Base-by-base conservation (phyloP, 2,329 filamentous ascomycete genomes). In the Rhinocladiella similis region DNA sequence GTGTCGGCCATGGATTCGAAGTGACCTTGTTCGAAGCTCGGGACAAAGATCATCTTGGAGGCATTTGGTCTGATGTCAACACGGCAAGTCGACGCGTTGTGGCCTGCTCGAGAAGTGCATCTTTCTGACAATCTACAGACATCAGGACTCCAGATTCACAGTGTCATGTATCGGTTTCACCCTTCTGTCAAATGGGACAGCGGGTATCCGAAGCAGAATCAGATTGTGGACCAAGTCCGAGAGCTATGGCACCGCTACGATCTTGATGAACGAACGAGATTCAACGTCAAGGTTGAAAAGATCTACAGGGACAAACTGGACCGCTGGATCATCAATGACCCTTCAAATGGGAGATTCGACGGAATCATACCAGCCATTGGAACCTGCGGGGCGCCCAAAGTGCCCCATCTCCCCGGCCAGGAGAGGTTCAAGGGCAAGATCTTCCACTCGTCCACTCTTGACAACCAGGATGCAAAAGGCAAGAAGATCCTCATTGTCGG, bases 131-230 rank as follows among this genome's bases (percentile, higher is more conserved):
- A 33, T 12, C 10, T 33, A 33, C 29, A 33, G 29, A 92, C 89
- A 0, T 92, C 89, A 0, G 84, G 88, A 14, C 80, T 95, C 0
- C 90, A 94, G 67, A 92, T 95, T 19, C 89, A 95, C 70, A 90
- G 86, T 18, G 71, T 92, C 56, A 94, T 94, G 90, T 95, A 93
- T 71, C 83, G 90, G 19, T 96, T 95, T 69, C 89, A 93, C 63
- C 91, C 91, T 0, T 88, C 87, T 0, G 83, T 95, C 1, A 79
- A 82, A 59, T 95, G 89, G 85, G 77, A 82, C 33, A 76, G 79
- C 27, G 89, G 89, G n/a, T 95, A 95, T 67, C 91, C 91, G 0
- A 81, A 86, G 59, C 85, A 89, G 48, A 76, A 87, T 61, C 84
- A 92, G 70, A 94, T 95, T 57, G 78, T 92, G 42, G 79, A 80